Conservation (phyloP, 306 rosid genomes). For the Vicia faba region DNA sequence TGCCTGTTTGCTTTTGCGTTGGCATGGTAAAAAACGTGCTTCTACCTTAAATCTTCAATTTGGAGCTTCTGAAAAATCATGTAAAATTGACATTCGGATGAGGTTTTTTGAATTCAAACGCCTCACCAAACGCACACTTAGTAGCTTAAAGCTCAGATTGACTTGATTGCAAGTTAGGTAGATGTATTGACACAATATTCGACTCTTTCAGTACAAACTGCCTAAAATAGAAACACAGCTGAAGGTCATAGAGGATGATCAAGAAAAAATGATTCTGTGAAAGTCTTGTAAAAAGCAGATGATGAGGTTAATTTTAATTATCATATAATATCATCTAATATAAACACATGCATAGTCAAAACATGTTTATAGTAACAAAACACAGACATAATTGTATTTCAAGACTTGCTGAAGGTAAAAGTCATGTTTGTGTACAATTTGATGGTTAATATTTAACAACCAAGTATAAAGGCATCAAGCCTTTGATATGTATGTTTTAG, state of each 20-base stretch:
- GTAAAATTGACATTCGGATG: too few species aligned
- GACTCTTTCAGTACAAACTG: constrained; percentile 13
- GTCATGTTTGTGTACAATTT: constrained; percentile 49
- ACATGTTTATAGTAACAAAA: not conserved
- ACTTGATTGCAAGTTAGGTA: constrained; percentile 21
- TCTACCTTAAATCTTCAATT: too few species aligned
- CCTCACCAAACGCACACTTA: too few species aligned
- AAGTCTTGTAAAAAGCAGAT: not conserved
- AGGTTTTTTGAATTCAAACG: too few species aligned
- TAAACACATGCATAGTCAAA: not conserved
- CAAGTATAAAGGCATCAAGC: constrained; percentile 31
- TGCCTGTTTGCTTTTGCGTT: too few species aligned
- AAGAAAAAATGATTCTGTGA: not conserved
- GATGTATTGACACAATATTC: constrained; percentile 8
- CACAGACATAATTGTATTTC: constrained; percentile 6
- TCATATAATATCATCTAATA: not conserved
- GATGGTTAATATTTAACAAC: constrained; percentile 41
- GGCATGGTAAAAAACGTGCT: too few species aligned
- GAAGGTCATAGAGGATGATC: constrained; percentile 6
- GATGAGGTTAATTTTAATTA: not conserved
- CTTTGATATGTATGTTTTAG: constrained; percentile 20
- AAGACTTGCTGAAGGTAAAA: constrained; percentile 35
- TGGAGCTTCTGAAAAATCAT: too few species aligned
- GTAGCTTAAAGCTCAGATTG: not conserved
- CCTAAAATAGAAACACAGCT: constrained; percentile 1